Percentiles rank a stretch among this genome's conserved stretches.
Evolutionary conservation across 192 early-diverging fungal genomes (phyloP).

Genomic region (Coemansia umbellata): DNA sequence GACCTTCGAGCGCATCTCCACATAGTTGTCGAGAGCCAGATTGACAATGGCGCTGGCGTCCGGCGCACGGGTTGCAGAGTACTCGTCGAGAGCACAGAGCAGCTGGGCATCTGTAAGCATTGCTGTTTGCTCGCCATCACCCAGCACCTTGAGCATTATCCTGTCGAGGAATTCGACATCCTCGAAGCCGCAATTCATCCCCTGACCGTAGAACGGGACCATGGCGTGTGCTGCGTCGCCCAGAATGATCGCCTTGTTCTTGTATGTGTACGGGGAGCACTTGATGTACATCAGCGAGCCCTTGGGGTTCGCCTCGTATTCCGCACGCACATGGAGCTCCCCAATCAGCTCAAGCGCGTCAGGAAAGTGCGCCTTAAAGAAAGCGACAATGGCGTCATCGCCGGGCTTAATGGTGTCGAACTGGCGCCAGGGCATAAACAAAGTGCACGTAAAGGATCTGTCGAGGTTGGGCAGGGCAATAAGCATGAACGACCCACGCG

Average conservation of each 20-base stretch:
- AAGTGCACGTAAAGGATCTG: conserved; percentile 91
- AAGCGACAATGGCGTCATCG: conserved; percentile 58
- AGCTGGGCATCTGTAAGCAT: conserved; percentile 40
- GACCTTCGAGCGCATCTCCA: conserved; percentile 89
- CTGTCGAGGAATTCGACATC: conserved; percentile 70
- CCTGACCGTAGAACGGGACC: conserved; percentile 98
- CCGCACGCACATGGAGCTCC: conserved; percentile 59
- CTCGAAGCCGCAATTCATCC: conserved; percentile 99
- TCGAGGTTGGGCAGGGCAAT: conserved; percentile 95
- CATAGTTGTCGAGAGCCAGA: conserved; percentile 89
- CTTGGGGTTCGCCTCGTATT: conserved; percentile 81
- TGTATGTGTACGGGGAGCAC: conserved; percentile 84
- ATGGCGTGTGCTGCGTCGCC: conserved; percentile 97
- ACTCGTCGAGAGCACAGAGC: conserved; percentile 65
- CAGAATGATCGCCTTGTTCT: conserved; percentile 69
- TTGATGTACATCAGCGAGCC: conserved; percentile 82
- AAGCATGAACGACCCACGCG: conserved; percentile 92
- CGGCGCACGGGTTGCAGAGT: conserved; percentile 60
- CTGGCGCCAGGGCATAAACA: conserved; percentile 90
- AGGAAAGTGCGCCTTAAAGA: conserved; percentile 72
- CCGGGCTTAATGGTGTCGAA: conserved; percentile 70
- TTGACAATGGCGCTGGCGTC: conserved; percentile 90
- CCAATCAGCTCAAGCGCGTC: conserved; percentile 81
- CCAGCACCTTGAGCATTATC: conserved; percentile 53
- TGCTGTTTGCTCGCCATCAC: conserved; percentile 46